phyloP scores from a whole-genome alignment of 2,329 filamentous ascomycete species.

The Lojkania enalia region DNA sequence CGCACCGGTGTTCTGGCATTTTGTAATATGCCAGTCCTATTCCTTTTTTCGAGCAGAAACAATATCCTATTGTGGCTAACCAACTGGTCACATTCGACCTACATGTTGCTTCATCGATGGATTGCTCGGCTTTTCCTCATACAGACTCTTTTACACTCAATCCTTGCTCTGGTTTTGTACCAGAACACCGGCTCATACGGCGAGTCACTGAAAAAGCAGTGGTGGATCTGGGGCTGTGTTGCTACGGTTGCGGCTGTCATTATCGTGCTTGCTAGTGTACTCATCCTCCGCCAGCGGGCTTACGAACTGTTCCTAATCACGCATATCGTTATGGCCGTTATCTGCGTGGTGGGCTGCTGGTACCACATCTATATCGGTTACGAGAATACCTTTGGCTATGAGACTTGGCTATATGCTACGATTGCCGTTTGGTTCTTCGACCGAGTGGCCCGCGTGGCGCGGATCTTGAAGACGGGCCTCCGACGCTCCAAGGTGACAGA shows the following conservation, averaged over 20 bases:
- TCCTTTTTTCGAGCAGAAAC: conserved; percentile 54
- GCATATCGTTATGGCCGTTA: conserved; percentile 48
- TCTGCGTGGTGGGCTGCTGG: conserved; percentile 49
- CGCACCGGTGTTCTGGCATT: conserved; percentile 50
- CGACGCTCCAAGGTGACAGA: background rate
- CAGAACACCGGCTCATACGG: conserved; percentile 28
- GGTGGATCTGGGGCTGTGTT: conserved; percentile 6
- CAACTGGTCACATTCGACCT: conserved; percentile 56
- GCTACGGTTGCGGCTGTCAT: background rate
- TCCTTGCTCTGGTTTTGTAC: conserved; percentile 45
- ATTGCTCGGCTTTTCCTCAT: conserved; percentile 47
- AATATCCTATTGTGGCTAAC: conserved; percentile 55
- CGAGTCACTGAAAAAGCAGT: background rate
- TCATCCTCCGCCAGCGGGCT: conserved; percentile 1
- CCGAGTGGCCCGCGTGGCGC: conserved; percentile 41
- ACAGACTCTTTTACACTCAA: conserved; percentile 52
- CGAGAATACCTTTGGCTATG: conserved; percentile 34
- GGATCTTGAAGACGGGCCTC: background rate
- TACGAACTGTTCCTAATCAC: conserved; percentile 45
- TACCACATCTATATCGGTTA: conserved; percentile 1
- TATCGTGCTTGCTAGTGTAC: conserved; percentile 1
- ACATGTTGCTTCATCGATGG: conserved; percentile 51
- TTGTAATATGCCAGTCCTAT: conserved; percentile 47
- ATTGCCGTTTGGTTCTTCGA: conserved; percentile 53
- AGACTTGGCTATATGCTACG: conserved; percentile 50